Evolutionary conservation across 176 grass and related monocot genomes (phyloP).

Genomic region (Oryza brachyantha): DNA sequence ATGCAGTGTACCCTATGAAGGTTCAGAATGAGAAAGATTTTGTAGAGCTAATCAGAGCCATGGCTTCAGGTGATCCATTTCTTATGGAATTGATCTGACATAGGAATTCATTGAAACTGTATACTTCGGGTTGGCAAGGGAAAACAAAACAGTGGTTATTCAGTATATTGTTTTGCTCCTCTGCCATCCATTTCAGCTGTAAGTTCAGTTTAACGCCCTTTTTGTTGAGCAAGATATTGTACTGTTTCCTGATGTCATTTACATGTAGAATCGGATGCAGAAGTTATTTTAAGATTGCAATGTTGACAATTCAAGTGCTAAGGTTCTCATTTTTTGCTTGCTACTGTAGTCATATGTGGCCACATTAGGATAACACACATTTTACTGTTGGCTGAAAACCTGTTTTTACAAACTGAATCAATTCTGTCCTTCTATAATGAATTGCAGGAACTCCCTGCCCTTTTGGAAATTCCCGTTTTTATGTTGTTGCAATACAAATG

Average conservation of each 20-base stretch:
- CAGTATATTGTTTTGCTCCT: slow-evolving; percentile 17
- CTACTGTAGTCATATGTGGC: not conserved
- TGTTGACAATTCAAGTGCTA: not conserved
- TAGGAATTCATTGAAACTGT: slow-evolving; percentile 3
- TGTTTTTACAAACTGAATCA: no score
- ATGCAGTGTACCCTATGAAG: slow-evolving; percentile 79
- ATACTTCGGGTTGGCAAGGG: slow-evolving; percentile 1
- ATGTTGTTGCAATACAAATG: not conserved
- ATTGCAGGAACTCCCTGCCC: no score
- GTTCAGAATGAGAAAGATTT: slow-evolving; percentile 81
- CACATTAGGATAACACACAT: not conserved
- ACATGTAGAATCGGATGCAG: slow-evolving; percentile 30
- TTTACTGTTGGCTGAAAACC: not conserved
- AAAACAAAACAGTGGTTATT: slow-evolving; percentile 27
- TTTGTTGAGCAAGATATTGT: slow-evolving; percentile 9
- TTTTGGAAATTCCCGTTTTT: not conserved
- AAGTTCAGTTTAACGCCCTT: slow-evolving; percentile 28
- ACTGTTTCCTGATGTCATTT: slow-evolving; percentile 5
- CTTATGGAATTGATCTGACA: slow-evolving; percentile 73
- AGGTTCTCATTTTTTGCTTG: slow-evolving; percentile 1
- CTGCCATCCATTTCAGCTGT: slow-evolving; percentile 25
- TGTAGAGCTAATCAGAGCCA: slow-evolving; percentile 71
- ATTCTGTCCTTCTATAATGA: no score
- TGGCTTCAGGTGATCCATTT: slow-evolving; percentile 79
- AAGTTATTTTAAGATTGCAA: slow-evolving; percentile 1